phyloP scores from a whole-genome alignment of 1,139 yeast species.

The Nematodospora anomalae region DNA sequence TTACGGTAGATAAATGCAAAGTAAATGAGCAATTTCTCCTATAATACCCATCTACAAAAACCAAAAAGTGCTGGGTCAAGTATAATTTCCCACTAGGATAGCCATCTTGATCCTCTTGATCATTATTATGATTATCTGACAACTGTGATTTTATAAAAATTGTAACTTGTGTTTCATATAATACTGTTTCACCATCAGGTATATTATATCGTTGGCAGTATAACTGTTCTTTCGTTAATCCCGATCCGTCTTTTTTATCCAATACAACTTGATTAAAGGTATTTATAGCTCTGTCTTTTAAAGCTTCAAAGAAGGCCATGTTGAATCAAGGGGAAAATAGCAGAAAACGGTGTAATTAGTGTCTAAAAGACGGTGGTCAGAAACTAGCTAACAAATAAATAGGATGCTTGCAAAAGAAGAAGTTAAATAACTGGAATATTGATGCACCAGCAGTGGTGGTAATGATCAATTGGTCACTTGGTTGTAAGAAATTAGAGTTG shows the following conservation, averaged over 20 bases:
- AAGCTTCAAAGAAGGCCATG: conserved; percentile 53
- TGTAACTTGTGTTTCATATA: conserved; percentile 72
- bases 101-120: not conserved
- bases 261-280: conserved; percentile 41
- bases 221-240: conserved; percentile 61
- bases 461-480: no score
- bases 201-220: conserved; percentile 66
- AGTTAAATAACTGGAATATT: no score
- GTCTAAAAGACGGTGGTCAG: no score
- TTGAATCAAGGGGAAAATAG: not conserved
- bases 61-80: conserved; percentile 71
- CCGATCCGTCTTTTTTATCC: conserved; percentile 33
- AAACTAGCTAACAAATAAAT: no score
- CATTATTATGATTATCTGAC: not conserved
- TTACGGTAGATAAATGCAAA: conserved; percentile 74
- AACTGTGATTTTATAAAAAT: conserved; percentile 50
- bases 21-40: conserved; percentile 65
- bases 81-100: conserved; percentile 52
- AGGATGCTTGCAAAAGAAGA: no score
- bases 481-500: no score
- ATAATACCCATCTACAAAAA: conserved; percentile 73
- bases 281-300: conserved; percentile 49
- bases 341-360: no score
- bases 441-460: no score
- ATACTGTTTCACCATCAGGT: conserved; percentile 67